Percentiles rank a stretch among this genome's conserved stretches.
phyloP scores from a whole-genome alignment of 345 rosid genomes.

The Carallia brachiata region DNA sequence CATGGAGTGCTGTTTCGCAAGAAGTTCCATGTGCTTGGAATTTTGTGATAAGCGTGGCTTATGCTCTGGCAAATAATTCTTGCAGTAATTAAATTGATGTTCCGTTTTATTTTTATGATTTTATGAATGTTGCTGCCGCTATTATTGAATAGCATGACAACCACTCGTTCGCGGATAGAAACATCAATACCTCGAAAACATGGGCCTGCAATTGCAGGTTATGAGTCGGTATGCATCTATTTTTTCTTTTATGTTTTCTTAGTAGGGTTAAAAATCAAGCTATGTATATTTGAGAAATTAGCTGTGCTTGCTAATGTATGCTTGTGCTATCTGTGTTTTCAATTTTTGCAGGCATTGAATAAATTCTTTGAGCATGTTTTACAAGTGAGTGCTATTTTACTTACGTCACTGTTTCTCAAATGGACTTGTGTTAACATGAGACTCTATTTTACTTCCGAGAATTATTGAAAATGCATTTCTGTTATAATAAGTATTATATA shows the following conservation, averaged over 20 bases:
- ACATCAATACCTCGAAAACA: slow-evolving; percentile 96
- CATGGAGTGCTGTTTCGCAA: too few relatives aligned
- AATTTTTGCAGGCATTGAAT: slow-evolving; percentile 63
- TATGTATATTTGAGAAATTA: not conserved
- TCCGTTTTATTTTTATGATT: not conserved
- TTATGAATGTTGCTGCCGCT: not conserved
- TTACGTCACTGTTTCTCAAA: too few relatives aligned
- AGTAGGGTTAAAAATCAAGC: not conserved
- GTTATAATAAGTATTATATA: not conserved
- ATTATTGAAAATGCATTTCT: not conserved
- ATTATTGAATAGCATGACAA: slow-evolving; percentile 61
- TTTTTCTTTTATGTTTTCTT: slow-evolving; percentile 3
- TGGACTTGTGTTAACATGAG: not conserved
- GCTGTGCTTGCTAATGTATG: slow-evolving; percentile 6
- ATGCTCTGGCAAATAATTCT: not conserved
- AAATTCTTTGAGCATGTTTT: slow-evolving; percentile 86
- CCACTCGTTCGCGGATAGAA: slow-evolving; percentile 77
- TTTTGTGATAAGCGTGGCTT: too few relatives aligned
- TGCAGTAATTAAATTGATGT: not conserved
- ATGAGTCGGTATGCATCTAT: slow-evolving; percentile 53
- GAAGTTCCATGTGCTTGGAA: too few relatives aligned
- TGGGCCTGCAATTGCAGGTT: slow-evolving; percentile 98
- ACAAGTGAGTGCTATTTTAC: slow-evolving; percentile 46
- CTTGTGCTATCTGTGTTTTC: slow-evolving; percentile 15
- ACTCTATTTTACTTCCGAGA: not conserved